phyloP scores from a whole-genome alignment of 352 stramenopile genomes.

The Halophytophthora batemanensis region DNA sequence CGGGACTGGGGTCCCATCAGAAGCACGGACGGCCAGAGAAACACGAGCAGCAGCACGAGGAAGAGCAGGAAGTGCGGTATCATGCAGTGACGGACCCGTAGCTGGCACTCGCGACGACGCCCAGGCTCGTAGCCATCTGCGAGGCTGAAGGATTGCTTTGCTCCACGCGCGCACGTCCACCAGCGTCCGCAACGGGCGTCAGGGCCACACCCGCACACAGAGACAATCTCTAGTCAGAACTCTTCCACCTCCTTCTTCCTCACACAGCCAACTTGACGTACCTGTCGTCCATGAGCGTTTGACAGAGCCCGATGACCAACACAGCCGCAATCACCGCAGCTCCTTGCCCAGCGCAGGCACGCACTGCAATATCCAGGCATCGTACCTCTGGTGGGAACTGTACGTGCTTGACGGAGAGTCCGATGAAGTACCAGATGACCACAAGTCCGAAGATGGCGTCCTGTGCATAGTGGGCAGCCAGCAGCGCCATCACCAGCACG shows the following conservation, averaged over 20 bases:
- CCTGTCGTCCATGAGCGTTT: conserved; percentile 59
- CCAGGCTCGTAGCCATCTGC: conserved; percentile 34
- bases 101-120: conserved; percentile 29
- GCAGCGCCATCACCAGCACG: conserved; percentile 54
- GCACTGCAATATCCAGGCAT: conserved; percentile 54
- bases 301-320: conserved; percentile 46
- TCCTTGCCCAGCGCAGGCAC: conserved; percentile 58
- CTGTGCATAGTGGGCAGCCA: conserved; percentile 59
- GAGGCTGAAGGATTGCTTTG: conserved; percentile 36
- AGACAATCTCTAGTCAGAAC: conserved; percentile 9
- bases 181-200: conserved; percentile 1
- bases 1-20: conserved; percentile 20
- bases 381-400: conserved; percentile 34
- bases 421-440: conserved; percentile 66
- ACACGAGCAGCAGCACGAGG: conserved; percentile 28
- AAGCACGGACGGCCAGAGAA: conserved; percentile 26
- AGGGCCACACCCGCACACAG: conserved; percentile 9
- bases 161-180: conserved; percentile 24
- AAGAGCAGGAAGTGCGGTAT: conserved; percentile 29
- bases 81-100: conserved; percentile 36
- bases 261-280: conserved; percentile 19
- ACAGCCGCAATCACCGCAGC: conserved; percentile 53
- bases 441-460: conserved; percentile 60
- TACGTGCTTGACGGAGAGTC: conserved; percentile 58
- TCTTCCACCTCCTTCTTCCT: background rate